Evolutionary conservation across 2,329 filamentous ascomycete species (phyloP), one percentile per base, ranked within the genome.

Genomic region (Colletotrichum chrysophilum): DNA sequence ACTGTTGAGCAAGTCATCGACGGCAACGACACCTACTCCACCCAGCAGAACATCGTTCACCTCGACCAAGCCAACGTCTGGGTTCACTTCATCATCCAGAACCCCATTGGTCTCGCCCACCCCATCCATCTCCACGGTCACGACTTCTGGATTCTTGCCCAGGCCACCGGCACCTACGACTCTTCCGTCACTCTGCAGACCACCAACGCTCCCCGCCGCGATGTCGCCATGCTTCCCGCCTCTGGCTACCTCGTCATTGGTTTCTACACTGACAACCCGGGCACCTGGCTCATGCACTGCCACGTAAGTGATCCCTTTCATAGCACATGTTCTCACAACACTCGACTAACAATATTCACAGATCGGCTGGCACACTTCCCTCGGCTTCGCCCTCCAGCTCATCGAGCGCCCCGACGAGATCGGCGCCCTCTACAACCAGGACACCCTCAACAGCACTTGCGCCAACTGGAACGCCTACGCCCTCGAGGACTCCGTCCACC

Each of bases 61-160:
- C 74, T 80, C 16, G 48, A 74, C 34, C 71, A 75, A 8, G 73
- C 75, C 58, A 79, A 81, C 55, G 64, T 78, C 60, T 84, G 82
- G 82, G 80, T 80, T 18, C 83, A 82, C 76, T 82, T 82, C 77
- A 79, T 84, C 55, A 80, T 85, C 43, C 77, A 81, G 75, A 83
- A 80, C 71, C 80, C 79, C 60, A 77, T 80, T 67, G 77, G 76
- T 7, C 66, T 83, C 5, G 78, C 86, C 12, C 87, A 89, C 77
- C 87, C 87, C 1, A 87, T 89, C 79, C 88, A 90, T 80, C 82
- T 90, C 24, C 88, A 90, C 81, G 88, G 88, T 26, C 83, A 85
- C 75, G 83, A 85, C 78, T 83, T 84, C 77, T 77, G 80, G 18
- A 66, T 85, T 30, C 80, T 85, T 7, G 84, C 80, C 10, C 64